Percentiles rank a stretch among this genome's conserved stretches.
Evolutionary conservation across 148 eudicot species (phyloP).

Genomic region (Silene conica): DNA sequence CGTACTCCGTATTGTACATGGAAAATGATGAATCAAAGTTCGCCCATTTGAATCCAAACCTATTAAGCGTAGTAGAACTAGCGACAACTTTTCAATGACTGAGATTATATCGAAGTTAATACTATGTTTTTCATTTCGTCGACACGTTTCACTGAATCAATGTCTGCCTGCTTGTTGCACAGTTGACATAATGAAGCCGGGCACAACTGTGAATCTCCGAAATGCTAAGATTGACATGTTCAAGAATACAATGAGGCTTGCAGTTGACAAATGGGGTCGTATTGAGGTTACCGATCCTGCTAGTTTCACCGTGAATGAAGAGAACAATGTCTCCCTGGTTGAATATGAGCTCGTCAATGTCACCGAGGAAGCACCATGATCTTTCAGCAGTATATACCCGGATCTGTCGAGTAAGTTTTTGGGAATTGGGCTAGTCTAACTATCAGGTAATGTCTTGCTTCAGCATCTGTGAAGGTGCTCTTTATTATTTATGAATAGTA

Average conservation of each 20-base stretch:
- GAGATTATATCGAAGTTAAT: not conserved
- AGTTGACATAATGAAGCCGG: conserved; percentile 49
- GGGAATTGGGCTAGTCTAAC: conserved; percentile 27
- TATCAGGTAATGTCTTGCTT: conserved; percentile 11
- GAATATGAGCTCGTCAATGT: conserved; percentile 49
- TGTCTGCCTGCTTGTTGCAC: conserved; percentile 1
- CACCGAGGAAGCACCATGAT: conserved; percentile 14
- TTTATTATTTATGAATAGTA: conserved; percentile 2
- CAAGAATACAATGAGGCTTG: conserved; percentile 46
- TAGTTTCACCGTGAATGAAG: conserved; percentile 33
- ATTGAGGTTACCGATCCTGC: conserved; percentile 42
- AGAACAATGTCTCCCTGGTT: conserved; percentile 39
- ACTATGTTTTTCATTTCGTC: not conserved
- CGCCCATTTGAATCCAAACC: not conserved
- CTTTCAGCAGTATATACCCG: conserved; percentile 12
- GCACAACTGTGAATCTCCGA: conserved; percentile 31
- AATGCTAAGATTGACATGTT: conserved; percentile 46
- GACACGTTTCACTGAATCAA: not conserved
- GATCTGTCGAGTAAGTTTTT: conserved; percentile 15
- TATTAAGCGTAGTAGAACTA: not conserved
- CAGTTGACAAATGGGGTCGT: conserved; percentile 47
- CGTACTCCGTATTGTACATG: too few relatives aligned
- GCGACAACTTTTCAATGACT: not conserved
- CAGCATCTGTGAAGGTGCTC: conserved; percentile 3
- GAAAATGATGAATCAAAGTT: too few relatives aligned